These are phyloP conservation scores for Ormosia emarginata DNA, from an alignment of 306 rosid genomes.

Conservation along the genomic window DNA sequence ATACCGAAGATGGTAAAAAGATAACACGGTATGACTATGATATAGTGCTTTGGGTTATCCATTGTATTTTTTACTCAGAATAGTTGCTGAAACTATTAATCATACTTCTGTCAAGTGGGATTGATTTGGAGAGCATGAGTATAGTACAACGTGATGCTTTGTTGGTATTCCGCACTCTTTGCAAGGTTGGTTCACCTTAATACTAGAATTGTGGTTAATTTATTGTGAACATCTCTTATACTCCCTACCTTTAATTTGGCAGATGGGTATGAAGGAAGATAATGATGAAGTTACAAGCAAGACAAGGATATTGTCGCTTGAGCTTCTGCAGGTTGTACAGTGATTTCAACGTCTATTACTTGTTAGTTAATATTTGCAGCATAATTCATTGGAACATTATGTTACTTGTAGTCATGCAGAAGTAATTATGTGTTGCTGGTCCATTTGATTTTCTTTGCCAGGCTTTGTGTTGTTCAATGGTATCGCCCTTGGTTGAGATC, in stretches of 20 bases:
- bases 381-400: conserved; percentile 1
- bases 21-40: conserved; percentile 70
- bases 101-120: conserved; percentile 62
- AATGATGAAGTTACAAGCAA: conserved; percentile 87
- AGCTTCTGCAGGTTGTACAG: conserved; percentile 90
- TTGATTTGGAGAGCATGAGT: conserved; percentile 95
- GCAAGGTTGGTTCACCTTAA: conserved; percentile 73
- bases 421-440: conserved; percentile 1
- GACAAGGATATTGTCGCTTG: conserved; percentile 95
- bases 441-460: background rate
- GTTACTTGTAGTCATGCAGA: conserved; percentile 14
- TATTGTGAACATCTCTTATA: conserved; percentile 22
- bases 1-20: conserved; percentile 92
- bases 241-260: conserved; percentile 30
- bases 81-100: conserved; percentile 29
- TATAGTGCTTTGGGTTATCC: conserved; percentile 15
- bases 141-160: conserved; percentile 86
- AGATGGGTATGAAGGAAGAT: conserved; percentile 99
- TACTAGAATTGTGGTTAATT: conserved; percentile 19
- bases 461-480: conserved; percentile 4
- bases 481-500: conserved; percentile 15
- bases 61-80: conserved; percentile 7
- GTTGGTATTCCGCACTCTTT: conserved; percentile 92
- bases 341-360: conserved; percentile 25
- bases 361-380: conserved; percentile 3